phyloP scores from a whole-genome alignment of 495 filamentous ascomycete species.

The Pyronema omphalodes region DNA sequence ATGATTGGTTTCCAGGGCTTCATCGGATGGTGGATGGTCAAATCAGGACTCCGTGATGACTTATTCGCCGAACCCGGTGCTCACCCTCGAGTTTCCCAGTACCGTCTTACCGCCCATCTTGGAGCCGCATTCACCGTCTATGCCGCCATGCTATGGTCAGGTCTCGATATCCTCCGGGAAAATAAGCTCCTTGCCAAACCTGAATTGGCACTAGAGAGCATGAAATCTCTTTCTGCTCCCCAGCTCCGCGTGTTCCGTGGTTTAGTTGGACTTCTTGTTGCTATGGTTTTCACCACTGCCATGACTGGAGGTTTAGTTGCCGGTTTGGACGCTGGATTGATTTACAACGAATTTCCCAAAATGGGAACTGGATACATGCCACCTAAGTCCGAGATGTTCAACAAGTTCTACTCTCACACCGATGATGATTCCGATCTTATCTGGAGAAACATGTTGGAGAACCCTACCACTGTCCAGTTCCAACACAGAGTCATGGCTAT shows the following conservation, averaged over 20 bases:
- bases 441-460: constrained; percentile 96
- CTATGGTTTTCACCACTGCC: constrained; percentile 69
- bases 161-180: constrained; percentile 63
- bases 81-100: constrained; percentile 85
- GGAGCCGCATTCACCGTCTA: constrained; percentile 83
- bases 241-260: constrained; percentile 51
- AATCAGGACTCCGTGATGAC: constrained; percentile 83
- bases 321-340: constrained; percentile 83
- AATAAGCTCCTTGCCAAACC: constrained; percentile 46
- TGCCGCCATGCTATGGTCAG: constrained; percentile 82
- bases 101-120: constrained; percentile 75
- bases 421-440: constrained; percentile 60
- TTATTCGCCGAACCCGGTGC: constrained; percentile 66
- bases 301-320: constrained; percentile 89
- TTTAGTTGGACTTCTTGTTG: constrained; percentile 50
- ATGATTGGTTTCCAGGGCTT: constrained; percentile 91
- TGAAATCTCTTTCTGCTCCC: constrained; percentile 44
- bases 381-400: constrained; percentile 63
- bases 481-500: constrained; percentile 86
- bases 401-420: constrained; percentile 64
- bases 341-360: constrained; percentile 94
- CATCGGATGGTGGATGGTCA: constrained; percentile 99
- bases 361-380: constrained; percentile 77
- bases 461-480: constrained; percentile 82
- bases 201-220: constrained; percentile 32